A percentile compares a stretch with the other conserved stretches of the same genome.
phyloP scores from a whole-genome alignment of 305 asterid genomes.

The Solanum hybrid region DNA sequence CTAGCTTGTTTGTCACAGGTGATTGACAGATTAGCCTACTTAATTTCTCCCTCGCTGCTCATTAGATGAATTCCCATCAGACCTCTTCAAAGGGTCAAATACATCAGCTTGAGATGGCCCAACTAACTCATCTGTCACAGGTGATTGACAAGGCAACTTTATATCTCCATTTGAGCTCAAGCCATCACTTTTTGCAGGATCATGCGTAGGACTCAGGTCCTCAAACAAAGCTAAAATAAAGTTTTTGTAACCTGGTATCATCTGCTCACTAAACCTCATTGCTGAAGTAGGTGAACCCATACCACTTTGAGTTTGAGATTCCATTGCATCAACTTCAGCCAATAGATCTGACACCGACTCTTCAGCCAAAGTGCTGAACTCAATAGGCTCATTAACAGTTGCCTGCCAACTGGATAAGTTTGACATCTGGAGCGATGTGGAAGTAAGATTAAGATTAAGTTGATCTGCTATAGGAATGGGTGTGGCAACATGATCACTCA shows the following conservation, averaged over 20 bases:
- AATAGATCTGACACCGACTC: conserved; percentile 66
- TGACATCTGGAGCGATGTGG: conserved; percentile 28
- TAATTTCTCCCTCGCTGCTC: conserved; percentile 22
- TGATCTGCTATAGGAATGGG: conserved; percentile 17
- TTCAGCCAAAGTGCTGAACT: conserved; percentile 62
- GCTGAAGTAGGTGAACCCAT: conserved; percentile 80
- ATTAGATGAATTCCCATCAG: conserved; percentile 22
- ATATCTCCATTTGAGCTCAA: conserved; percentile 54
- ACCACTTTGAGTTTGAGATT: conserved; percentile 61
- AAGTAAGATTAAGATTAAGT: conserved; percentile 19
- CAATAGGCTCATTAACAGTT: conserved; percentile 47
- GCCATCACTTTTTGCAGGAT: conserved; percentile 53
- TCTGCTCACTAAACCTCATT: conserved; percentile 51
- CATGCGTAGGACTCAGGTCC: conserved; percentile 52
- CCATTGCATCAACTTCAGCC: conserved; percentile 86
- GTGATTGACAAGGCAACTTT: conserved; percentile 21
- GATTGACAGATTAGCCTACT: conserved; percentile 4
- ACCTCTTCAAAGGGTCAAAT: conserved; percentile 16
- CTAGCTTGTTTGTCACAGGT: conserved; percentile 11
- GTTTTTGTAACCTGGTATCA: conserved; percentile 54
- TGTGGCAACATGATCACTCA: conserved; percentile 20
- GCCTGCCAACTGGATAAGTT: conserved; percentile 43
- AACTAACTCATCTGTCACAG: conserved; percentile 26
- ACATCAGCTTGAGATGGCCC: conserved; percentile 23
- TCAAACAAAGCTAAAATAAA: conserved; percentile 83